These are phyloP conservation scores for Keithomyces neogunnii DNA, from an alignment of 2,329 filamentous ascomycete species.

Conservation along the genomic window DNA sequence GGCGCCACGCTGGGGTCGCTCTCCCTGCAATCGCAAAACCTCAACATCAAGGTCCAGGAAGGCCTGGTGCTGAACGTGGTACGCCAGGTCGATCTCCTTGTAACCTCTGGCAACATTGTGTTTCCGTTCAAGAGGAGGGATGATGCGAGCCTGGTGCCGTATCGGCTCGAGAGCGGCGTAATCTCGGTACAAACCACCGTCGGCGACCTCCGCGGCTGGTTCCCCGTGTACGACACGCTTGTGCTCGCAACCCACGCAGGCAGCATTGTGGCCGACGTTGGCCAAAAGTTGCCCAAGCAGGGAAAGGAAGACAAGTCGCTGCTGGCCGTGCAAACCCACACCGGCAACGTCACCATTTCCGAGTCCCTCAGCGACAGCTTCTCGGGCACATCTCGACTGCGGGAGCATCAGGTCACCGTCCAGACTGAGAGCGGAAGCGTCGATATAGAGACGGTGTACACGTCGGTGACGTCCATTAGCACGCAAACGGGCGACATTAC, in stretches of 20 bases:
- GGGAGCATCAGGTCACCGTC: no score
- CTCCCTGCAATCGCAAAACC: background rate
- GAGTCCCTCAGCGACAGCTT: background rate
- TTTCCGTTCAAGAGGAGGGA: background rate
- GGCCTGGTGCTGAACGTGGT: background rate
- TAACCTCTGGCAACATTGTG: background rate
- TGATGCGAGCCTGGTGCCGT: background rate
- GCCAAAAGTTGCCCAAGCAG: background rate
- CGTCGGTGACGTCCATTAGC: background rate
- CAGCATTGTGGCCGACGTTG: background rate
- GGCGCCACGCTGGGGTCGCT: background rate
- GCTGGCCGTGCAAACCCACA: background rate
- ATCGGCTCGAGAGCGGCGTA: background rate
- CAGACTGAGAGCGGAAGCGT: no score
- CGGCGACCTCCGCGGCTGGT: background rate
- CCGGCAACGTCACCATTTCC: background rate
- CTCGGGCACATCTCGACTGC: no score
- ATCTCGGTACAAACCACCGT: background rate
- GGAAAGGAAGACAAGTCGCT: background rate
- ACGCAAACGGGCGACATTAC: background rate
- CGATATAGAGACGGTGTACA: no score
- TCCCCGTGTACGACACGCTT: background rate
- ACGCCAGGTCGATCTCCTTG: background rate
- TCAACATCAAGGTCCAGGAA: background rate
- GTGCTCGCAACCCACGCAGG: background rate